phyloP scores from a whole-genome alignment of 2,329 filamentous ascomycete genomes.

The Apiospora pterosperma region DNA sequence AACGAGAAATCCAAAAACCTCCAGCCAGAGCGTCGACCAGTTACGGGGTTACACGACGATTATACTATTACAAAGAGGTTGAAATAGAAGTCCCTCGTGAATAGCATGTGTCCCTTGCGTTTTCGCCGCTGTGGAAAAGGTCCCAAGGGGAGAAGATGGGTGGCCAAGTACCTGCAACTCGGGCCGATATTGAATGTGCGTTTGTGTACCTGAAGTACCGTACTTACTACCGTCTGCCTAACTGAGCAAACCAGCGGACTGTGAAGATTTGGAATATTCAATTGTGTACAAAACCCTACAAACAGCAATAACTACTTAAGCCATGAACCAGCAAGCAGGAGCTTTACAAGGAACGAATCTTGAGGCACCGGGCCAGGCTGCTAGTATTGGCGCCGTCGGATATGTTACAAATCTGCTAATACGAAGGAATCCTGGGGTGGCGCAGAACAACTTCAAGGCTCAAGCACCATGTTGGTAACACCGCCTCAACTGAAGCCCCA shows the following conservation, averaged over 20 bases:
- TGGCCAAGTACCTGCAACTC: background rate
- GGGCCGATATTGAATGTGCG: background rate
- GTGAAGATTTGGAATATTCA: background rate
- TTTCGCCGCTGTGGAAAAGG: background rate
- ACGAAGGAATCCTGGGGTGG: background rate
- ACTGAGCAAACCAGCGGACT: background rate
- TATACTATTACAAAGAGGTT: too few relatives aligned
- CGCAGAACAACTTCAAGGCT: background rate
- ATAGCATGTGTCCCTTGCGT: too few relatives aligned
- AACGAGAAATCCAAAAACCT: too few relatives aligned
- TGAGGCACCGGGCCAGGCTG: background rate
- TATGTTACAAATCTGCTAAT: background rate
- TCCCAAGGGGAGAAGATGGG: background rate
- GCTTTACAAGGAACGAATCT: background rate
- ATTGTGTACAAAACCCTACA: background rate
- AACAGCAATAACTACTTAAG: background rate
- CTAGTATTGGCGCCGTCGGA: background rate
- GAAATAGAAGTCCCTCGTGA: background rate
- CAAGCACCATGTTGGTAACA: background rate
- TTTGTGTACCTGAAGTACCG: background rate
- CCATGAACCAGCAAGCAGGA: background rate
- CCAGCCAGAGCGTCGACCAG: too few relatives aligned
- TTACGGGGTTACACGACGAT: too few relatives aligned
- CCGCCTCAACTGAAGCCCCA: background rate
- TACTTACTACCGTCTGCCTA: too few relatives aligned